phyloP scores from a whole-genome alignment of 306 rosid species.

The cucumber (Cucumis sativus) region DNA sequence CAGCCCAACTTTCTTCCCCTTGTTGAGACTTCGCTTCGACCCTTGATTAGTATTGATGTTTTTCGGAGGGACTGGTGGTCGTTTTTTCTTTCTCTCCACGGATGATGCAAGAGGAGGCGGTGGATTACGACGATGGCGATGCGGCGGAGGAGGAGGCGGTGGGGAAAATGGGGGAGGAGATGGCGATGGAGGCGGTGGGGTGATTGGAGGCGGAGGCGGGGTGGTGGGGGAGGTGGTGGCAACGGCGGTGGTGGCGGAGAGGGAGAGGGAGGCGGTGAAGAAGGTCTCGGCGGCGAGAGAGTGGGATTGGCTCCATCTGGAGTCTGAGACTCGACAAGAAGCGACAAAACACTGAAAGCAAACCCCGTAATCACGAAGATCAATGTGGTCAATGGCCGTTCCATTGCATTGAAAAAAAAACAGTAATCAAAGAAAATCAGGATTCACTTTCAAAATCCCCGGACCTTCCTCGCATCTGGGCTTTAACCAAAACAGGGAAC shows the following conservation, averaged over 20 bases:
- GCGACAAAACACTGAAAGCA: conserved; percentile 21
- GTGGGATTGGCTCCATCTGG: not conserved
- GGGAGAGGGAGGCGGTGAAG: not conserved
- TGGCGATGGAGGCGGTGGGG: not conserved
- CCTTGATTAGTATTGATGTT: not conserved
- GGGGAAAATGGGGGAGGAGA: not conserved
- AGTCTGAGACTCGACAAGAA: conserved; percentile 30
- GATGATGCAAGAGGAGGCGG: not conserved
- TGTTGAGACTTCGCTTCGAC: conserved; percentile 23
- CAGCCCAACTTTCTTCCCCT: conserved; percentile 66
- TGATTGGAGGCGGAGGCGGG: not conserved
- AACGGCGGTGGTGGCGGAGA: not conserved
- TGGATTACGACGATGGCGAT: not conserved
- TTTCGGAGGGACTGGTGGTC: not conserved
- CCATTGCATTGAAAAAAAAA: conserved; percentile 33
- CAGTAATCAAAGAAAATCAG: conserved; percentile 7
- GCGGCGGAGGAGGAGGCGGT: not conserved
- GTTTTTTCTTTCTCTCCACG: not conserved
- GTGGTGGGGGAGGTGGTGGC: not conserved
- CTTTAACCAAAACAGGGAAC: not conserved
- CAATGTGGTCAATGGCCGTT: conserved; percentile 30
- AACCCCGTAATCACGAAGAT: conserved; percentile 33
- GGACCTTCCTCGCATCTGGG: conserved; percentile 30
- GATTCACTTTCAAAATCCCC: conserved; percentile 7
- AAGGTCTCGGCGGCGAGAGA: not conserved